Conservation (phyloP, 2,329 filamentous ascomycete species). For the Talaromyces atroroseus region DNA sequence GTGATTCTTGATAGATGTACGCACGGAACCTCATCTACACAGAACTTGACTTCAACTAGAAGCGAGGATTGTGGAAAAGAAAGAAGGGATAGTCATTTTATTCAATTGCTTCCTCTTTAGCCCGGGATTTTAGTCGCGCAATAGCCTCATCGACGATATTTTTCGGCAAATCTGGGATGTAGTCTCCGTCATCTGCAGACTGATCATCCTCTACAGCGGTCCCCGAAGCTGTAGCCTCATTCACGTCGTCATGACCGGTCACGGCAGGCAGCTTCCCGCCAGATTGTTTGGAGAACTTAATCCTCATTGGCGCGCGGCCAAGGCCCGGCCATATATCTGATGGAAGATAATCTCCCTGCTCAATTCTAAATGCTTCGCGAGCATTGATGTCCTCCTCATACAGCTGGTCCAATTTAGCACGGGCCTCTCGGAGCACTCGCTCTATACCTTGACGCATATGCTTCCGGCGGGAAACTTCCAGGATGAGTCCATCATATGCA, state of each 20-base stretch:
- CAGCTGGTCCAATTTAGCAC: constrained; percentile 68
- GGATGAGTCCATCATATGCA: constrained; percentile 76
- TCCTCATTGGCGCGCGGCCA: constrained; percentile 50
- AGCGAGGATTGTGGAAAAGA: background rate
- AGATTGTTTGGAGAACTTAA: constrained; percentile 32
- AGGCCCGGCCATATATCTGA: constrained; percentile 82
- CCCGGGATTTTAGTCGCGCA: constrained; percentile 32
- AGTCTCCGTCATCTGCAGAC: constrained; percentile 24
- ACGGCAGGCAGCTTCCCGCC: constrained; percentile 27
- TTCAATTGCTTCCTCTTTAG: constrained; percentile 17
- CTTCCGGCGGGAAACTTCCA: constrained; percentile 74
- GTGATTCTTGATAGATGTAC: background rate
- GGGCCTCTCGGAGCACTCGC: constrained; percentile 69
- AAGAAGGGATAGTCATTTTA: background rate
- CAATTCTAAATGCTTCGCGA: constrained; percentile 70
- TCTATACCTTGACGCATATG: constrained; percentile 68
- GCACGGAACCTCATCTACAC: background rate
- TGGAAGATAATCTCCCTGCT: constrained; percentile 81
- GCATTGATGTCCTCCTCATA: constrained; percentile 66
- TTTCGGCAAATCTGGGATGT: constrained; percentile 40
- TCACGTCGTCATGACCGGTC: constrained; percentile 4
- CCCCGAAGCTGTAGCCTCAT: constrained; percentile 7
- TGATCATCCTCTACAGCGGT: constrained; percentile 13
- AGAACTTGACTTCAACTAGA: background rate
- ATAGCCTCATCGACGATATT: constrained; percentile 40